A percentile compares a stretch with the other conserved stretches of the same genome.
These are phyloP conservation scores for Didymella sp. DNA, from an alignment of 2,329 filamentous ascomycete species.

Conservation along the genomic window DNA sequence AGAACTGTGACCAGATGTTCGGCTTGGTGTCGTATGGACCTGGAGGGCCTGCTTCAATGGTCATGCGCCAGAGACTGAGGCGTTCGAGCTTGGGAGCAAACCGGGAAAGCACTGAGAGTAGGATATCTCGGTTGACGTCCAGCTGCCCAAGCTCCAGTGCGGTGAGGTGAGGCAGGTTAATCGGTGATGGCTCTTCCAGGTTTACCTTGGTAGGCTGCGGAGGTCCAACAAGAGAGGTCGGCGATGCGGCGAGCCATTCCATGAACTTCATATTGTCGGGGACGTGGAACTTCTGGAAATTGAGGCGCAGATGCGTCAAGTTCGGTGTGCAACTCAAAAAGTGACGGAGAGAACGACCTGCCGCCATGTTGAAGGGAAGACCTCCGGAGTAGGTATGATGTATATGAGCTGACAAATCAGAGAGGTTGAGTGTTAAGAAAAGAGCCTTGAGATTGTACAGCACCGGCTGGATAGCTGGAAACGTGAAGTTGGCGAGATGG, in stretches of 20 bases:
- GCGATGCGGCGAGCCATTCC: constrained; percentile 42
- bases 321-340: constrained; percentile 55
- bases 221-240: background rate
- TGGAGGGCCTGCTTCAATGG: constrained; percentile 18
- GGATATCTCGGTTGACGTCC: constrained; percentile 5
- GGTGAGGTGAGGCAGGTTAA: constrained; percentile 25
- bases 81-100: constrained; percentile 55
- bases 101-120: constrained; percentile 42
- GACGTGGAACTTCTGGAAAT: constrained; percentile 48
- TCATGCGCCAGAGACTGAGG: constrained; percentile 58
- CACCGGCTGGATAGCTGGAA: constrained; percentile 50
- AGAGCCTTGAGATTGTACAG: constrained; percentile 58
- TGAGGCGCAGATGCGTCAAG: constrained; percentile 62
- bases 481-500: constrained; percentile 53
- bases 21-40: constrained; percentile 18
- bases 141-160: constrained; percentile 37
- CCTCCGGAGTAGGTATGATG: constrained; percentile 28
- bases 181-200: constrained; percentile 16
- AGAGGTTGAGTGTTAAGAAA: constrained; percentile 48
- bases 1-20: constrained; percentile 32
- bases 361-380: background rate
- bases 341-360: constrained; percentile 31
- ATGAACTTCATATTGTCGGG: constrained; percentile 45
- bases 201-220: constrained; percentile 2
- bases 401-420: background rate